Percentiles rank a stretch among this genome's conserved stretches.
Conservation (phyloP, 2,329 filamentous ascomycete species). For the Canariomyces notabilis region DNA sequence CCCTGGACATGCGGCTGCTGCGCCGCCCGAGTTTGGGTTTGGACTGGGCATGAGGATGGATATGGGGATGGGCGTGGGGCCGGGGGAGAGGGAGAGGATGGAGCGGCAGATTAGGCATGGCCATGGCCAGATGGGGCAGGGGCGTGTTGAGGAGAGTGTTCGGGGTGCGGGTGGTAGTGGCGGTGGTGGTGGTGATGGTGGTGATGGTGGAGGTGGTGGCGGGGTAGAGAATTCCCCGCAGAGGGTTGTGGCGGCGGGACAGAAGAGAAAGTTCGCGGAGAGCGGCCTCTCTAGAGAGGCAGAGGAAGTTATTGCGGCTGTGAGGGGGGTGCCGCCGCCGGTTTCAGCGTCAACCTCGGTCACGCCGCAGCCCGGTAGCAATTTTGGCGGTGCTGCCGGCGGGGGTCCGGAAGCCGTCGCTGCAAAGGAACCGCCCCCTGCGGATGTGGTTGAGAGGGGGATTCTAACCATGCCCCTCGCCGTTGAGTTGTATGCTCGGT, state of each 20-base stretch:
- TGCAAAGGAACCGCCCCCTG: slow-evolving; percentile 5
- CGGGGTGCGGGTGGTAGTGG: background rate
- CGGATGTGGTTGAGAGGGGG: slow-evolving; percentile 55
- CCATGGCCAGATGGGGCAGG: too few relatives aligned
- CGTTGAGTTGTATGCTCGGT: slow-evolving; percentile 50
- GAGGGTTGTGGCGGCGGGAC: too few relatives aligned
- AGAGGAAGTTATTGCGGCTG: background rate
- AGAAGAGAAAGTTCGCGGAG: background rate
- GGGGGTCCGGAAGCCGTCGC: too few relatives aligned
- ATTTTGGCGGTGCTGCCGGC: background rate
- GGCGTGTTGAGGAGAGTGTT: too few relatives aligned
- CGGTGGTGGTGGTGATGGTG: background rate
- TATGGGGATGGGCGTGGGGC: background rate
- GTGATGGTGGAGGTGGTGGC: background rate
- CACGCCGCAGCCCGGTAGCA: slow-evolving; percentile 22
- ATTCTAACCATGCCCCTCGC: slow-evolving; percentile 53
- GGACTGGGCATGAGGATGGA: background rate
- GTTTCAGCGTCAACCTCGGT: slow-evolving; percentile 2
- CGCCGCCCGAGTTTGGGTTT: too few relatives aligned
- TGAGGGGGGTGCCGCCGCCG: background rate
- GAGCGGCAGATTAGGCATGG: too few relatives aligned
- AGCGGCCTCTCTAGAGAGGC: slow-evolving; percentile 4
- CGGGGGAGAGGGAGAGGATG: too few relatives aligned
- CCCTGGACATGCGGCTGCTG: slow-evolving; percentile 1
- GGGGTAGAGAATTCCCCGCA: too few relatives aligned